Conservation (phyloP, 805 yeast species). For the Saccharomycopsis sp. region DNA sequence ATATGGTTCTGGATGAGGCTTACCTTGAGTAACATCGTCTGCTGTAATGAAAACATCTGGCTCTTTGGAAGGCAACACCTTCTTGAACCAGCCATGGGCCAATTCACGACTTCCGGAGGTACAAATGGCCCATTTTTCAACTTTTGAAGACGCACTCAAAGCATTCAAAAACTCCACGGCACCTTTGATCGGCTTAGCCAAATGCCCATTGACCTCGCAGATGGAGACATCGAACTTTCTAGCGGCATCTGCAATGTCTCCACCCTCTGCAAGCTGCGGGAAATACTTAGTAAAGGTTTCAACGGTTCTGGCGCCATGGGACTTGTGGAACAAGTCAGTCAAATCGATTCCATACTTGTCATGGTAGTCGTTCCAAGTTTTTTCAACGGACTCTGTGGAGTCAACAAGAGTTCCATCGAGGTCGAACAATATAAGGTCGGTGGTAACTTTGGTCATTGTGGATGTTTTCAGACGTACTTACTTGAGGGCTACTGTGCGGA, state of each 20-base stretch:
- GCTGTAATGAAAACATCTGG: conserved; percentile 81
- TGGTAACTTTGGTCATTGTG: conserved; percentile 5
- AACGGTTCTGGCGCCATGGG: conserved; percentile 80
- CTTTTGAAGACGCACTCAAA: conserved; percentile 38
- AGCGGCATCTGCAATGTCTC: conserved; percentile 46
- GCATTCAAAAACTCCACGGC: conserved; percentile 48
- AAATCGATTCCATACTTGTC: conserved; percentile 51
- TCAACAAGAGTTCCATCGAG: conserved; percentile 84
- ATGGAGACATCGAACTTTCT: conserved; percentile 63
- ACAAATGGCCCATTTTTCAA: conserved; percentile 75
- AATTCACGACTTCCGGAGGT: conserved; percentile 75
- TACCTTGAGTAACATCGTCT: conserved; percentile 70
- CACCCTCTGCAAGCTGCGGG: conserved; percentile 55
- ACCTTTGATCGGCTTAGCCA: conserved; percentile 72
- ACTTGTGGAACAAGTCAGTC: conserved; percentile 36
- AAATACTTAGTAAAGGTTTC: conserved; percentile 71
- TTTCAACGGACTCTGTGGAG: conserved; percentile 77
- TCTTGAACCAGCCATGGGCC: conserved; percentile 69
- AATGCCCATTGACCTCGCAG: conserved; percentile 64
- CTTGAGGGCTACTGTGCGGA: no score
- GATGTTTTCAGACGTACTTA: no score
- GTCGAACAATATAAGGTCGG: conserved; percentile 48
- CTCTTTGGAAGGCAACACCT: conserved; percentile 48
- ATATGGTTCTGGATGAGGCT: conserved; percentile 86
- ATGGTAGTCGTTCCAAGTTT: conserved; percentile 74